These are phyloP conservation scores for Xylaria polymorpha DNA, from an alignment of 2,329 filamentous ascomycete species.

Conservation along the genomic window DNA sequence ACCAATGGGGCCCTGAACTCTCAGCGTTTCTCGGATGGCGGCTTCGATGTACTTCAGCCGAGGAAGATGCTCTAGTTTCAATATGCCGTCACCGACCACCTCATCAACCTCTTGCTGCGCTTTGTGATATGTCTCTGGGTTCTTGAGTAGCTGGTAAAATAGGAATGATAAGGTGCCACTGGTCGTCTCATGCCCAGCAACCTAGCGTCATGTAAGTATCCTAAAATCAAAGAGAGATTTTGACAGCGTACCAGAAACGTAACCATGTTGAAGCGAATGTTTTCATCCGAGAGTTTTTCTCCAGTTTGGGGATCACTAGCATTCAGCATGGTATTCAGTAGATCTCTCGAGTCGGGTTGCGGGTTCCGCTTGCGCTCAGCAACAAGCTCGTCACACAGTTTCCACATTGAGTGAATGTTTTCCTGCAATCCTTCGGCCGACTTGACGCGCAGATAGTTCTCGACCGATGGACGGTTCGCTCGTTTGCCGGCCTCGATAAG, in stretches of 20 bases:
- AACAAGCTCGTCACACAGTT: slow-evolving; percentile 34
- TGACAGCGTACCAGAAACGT: slow-evolving; percentile 34
- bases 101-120: slow-evolving; percentile 65
- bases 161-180: slow-evolving; percentile 60
- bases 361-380: slow-evolving; percentile 35
- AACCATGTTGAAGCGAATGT: slow-evolving; percentile 35
- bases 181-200: slow-evolving; percentile 63
- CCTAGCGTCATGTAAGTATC: background rate
- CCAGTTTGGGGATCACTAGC: slow-evolving; percentile 30
- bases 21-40: slow-evolving; percentile 64
- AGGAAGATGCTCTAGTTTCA: slow-evolving; percentile 60
- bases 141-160: slow-evolving; percentile 63
- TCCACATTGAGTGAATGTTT: slow-evolving; percentile 32
- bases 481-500: slow-evolving; percentile 34
- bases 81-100: slow-evolving; percentile 58
- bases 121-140: slow-evolving; percentile 59
- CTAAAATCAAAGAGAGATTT: no score
- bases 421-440: slow-evolving; percentile 28
- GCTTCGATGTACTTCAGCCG: slow-evolving; percentile 67
- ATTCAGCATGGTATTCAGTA: slow-evolving; percentile 35
- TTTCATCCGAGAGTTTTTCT: slow-evolving; percentile 30
- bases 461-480: slow-evolving; percentile 25
- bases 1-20: slow-evolving; percentile 62
- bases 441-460: slow-evolving; percentile 23
- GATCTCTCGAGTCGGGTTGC: slow-evolving; percentile 24